Evolutionary conservation across 106 monocot genomes (phyloP).

Genomic region (Gastrodia elata): DNA sequence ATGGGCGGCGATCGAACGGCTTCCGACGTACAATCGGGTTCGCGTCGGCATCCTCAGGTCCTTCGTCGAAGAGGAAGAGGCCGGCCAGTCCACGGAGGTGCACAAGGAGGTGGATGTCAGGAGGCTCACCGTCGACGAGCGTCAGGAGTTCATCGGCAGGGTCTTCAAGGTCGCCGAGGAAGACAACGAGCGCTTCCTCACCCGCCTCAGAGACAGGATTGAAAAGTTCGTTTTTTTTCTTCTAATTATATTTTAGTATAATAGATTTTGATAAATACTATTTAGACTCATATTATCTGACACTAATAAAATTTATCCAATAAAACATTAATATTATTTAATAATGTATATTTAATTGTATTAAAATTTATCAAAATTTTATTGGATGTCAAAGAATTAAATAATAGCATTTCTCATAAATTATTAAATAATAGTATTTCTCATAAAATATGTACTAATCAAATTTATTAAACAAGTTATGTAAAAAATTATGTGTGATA

Average conservation of each 20-base stretch:
- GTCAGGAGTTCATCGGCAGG: constrained; percentile 52
- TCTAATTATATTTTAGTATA: not conserved
- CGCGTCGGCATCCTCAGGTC: constrained; percentile 38
- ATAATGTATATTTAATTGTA: no score
- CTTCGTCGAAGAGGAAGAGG: not conserved
- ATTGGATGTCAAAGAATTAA: no score
- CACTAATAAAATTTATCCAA: no score
- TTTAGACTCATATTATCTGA: no score
- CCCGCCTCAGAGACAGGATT: constrained; percentile 42
- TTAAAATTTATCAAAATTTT: no score
- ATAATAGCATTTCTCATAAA: no score
- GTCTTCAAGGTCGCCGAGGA: constrained; percentile 58
- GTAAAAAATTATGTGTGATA: no score
- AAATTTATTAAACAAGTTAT: no score
- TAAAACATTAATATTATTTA: no score
- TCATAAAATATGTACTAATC: no score
- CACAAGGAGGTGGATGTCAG: constrained; percentile 54
- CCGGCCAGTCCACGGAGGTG: constrained; percentile 8
- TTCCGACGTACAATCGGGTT: constrained; percentile 51
- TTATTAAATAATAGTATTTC: no score
- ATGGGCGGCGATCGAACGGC: constrained; percentile 66
- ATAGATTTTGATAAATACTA: no score
- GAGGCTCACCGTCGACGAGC: constrained; percentile 33
- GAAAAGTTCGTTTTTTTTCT: constrained; percentile 22
- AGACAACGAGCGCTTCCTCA: constrained; percentile 56